Percentiles rank a stretch among this genome's conserved stretches.
phyloP scores from a whole-genome alignment of 2,329 filamentous ascomycete species.

The Colletotrichum gigasporum region DNA sequence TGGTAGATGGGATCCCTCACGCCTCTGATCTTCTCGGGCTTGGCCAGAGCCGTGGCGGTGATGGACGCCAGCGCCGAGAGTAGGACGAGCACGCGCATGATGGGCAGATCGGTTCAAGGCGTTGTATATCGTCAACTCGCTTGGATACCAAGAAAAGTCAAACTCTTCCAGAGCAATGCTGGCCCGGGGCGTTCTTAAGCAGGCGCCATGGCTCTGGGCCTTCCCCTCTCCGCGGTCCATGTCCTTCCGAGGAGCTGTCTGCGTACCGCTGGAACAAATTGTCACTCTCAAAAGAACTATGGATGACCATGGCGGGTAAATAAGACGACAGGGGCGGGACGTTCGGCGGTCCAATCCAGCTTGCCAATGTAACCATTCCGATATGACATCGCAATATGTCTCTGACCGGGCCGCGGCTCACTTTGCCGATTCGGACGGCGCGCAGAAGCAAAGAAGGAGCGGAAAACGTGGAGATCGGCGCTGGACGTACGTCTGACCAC shows the following conservation, averaged over 20 bases:
- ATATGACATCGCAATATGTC: conserved; percentile 8
- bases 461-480: background rate
- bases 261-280: background rate
- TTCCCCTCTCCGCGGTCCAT: background rate
- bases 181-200: background rate
- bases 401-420: conserved; percentile 7
- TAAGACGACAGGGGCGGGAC: background rate
- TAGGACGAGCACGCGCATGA: conserved; percentile 28
- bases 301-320: conserved; percentile 13
- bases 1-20: conserved; percentile 61
- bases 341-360: background rate
- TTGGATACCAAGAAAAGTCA: too few species aligned
- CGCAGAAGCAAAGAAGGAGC: background rate
- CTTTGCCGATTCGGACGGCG: background rate
- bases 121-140: too few species aligned
- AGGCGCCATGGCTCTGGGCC: too few species aligned
- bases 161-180: background rate
- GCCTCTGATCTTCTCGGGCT: conserved; percentile 59
- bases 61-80: conserved; percentile 13
- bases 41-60: conserved; percentile 39
- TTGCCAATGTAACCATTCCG: background rate
- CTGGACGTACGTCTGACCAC: background rate
- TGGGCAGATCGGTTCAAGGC: too few species aligned
- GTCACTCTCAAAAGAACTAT: background rate
- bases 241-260: background rate